Conservation (phyloP, 129 eudicot species). For the Pittosporum tobira region DNA sequence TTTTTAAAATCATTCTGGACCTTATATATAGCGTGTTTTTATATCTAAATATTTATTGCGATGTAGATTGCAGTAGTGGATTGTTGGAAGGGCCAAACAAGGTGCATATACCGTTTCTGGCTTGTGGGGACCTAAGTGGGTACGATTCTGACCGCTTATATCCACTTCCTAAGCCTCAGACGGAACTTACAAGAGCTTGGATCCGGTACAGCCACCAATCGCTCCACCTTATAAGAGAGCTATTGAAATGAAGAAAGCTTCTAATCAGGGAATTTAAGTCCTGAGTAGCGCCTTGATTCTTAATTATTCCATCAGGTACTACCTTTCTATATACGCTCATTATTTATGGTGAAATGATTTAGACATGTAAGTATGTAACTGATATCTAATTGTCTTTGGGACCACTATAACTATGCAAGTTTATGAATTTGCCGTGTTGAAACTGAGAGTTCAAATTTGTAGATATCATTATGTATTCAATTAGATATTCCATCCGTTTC, state of each 20-base stretch:
- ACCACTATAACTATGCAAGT: not conserved
- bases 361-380: slow-evolving; percentile 12
- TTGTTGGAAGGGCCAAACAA: slow-evolving; percentile 95
- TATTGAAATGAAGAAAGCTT: slow-evolving; percentile 87
- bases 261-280: slow-evolving; percentile 45
- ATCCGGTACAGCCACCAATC: slow-evolving; percentile 98
- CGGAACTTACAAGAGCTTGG: slow-evolving; percentile 65
- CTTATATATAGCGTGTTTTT: too few species aligned
- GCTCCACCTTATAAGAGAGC: slow-evolving; percentile 98
- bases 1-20: too few species aligned
- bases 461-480: not conserved
- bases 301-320: not conserved
- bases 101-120: slow-evolving; percentile 88
- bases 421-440: not conserved
- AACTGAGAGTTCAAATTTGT: not conserved
- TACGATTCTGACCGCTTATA: slow-evolving; percentile 95
- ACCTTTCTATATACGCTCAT: too few species aligned
- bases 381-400: not conserved
- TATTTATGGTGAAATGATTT: not conserved
- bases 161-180: slow-evolving; percentile 73
- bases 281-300: slow-evolving; percentile 43
- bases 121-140: slow-evolving; percentile 92
- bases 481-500: too few species aligned
- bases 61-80: slow-evolving; percentile 93
- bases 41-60: slow-evolving; percentile 6